Evolutionary conservation across 1,284 basidiomycete genomes (phyloP).

Genomic region (Ganoderma meredithae): DNA sequence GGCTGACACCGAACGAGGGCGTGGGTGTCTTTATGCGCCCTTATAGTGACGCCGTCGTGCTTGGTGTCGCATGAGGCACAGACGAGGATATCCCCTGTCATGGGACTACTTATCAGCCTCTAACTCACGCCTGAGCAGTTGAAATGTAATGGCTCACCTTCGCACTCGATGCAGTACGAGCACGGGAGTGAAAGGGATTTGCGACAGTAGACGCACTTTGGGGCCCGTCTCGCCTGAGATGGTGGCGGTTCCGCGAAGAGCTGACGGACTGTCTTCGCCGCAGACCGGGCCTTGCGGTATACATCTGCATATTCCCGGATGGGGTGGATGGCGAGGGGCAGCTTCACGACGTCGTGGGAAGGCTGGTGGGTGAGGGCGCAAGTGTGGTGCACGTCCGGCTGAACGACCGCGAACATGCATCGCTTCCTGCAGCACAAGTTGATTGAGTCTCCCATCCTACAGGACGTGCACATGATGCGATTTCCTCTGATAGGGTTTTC

Average conservation of each 20-base stretch:
- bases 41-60: background rate
- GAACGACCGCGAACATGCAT: background rate
- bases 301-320: slow-evolving; percentile 3
- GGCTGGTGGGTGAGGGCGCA: slow-evolving; percentile 5
- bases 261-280: slow-evolving; percentile 1
- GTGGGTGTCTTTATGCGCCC: slow-evolving; percentile 9
- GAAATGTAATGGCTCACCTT: slow-evolving; percentile 15
- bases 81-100: background rate
- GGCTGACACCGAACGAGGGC: slow-evolving; percentile 17
- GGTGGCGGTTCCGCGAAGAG: background rate
- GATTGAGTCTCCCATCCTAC: background rate
- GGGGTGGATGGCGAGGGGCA: slow-evolving; percentile 6
- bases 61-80: slow-evolving; percentile 12
- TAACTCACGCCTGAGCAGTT: no score
- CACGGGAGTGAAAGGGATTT: slow-evolving; percentile 8
- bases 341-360: slow-evolving; percentile 12
- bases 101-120: background rate
- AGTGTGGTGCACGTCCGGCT: slow-evolving; percentile 1
- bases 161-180: slow-evolving; percentile 26
- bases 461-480: slow-evolving; percentile 14
- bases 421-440: slow-evolving; percentile 7
- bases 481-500: background rate
- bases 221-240: background rate
- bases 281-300: background rate
- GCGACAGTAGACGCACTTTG: slow-evolving; percentile 1